Base-by-base conservation (phyloP, 169 alveolate genomes). In the Babesia bigemina region DNA sequence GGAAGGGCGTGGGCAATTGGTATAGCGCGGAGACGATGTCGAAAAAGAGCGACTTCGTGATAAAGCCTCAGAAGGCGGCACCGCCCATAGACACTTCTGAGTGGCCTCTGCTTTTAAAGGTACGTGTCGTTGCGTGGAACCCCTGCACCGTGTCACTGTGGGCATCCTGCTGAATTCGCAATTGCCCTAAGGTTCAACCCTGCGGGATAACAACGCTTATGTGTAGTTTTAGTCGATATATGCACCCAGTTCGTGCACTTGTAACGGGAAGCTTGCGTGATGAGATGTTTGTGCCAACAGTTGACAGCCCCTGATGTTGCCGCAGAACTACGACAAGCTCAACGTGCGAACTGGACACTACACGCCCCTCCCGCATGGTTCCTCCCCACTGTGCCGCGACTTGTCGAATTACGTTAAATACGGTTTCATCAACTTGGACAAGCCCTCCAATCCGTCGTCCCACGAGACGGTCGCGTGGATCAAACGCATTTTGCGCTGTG, bases 391-490 rank as follows among this genome's bases (percentile, higher is more conserved):
- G 44, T 93, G 96, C 70, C 88, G 99, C 55, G 97, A 96, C 44
- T 72, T 98, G 59, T 92, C 89, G 72, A 99, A 96, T 73, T 97
- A 96, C 87, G 79, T 96, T 66, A 93, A 96, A 79, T 98, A 97
- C 85, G 99, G 99, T 44, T 95, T 96, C 58, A 96, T 98, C 50
- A 97, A 97, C 85, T 94, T 98, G 75, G 99, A 98, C 92, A 98
- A 98, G 93, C 99, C 99, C 49, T 96, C 99, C 50, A 98, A 98
- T 91, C 99, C 99, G 29, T 97, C 99, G 22, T 96, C 99, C 52
- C 99, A 98, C 89, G 99, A 98, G 91, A 98, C 96, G 33, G 99
- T 98, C n/a, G 98, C 99, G 19, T 98, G 99, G 99, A 94, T 98
- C 49, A 98, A 98, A 89, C 95, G 96, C 75, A 97, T 98, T 61